phyloP scores from a whole-genome alignment of 768 basidiomycete species.

The Suillus alpinus region DNA sequence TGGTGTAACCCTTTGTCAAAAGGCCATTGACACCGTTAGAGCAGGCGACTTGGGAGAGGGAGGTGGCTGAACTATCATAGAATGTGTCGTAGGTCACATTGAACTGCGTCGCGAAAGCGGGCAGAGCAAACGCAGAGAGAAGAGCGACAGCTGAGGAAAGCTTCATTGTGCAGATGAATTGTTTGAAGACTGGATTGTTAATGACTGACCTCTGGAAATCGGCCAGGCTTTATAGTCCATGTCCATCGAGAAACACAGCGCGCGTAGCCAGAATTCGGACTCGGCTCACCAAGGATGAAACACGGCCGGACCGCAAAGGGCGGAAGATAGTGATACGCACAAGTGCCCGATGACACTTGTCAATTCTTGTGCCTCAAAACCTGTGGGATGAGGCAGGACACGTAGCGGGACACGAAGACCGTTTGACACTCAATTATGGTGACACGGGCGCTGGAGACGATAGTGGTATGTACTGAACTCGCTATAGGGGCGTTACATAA shows the following conservation, averaged over 20 bases:
- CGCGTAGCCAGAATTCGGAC: neutral
- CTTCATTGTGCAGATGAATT: constrained; percentile 33
- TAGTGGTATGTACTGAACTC: neutral
- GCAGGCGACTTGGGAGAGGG: constrained; percentile 33
- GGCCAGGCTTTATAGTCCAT: neutral
- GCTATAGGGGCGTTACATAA: neutral
- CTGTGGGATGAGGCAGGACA: neutral
- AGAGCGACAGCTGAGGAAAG: constrained; percentile 9
- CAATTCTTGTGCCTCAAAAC: neutral
- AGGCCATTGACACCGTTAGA: constrained; percentile 33
- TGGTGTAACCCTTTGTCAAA: constrained; percentile 27
- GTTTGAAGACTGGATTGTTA: neutral
- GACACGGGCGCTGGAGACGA: neutral
- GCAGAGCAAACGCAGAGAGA: constrained; percentile 17
- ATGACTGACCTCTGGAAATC: neutral
- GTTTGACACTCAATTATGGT: neutral
- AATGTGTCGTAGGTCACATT: constrained; percentile 31
- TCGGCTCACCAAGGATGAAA: neutral
- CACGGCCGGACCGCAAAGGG: neutral
- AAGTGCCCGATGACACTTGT: neutral
- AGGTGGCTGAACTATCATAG: constrained; percentile 28
- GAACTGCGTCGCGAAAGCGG: constrained; percentile 12
- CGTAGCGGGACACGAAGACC: neutral
- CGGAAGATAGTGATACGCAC: too few relatives aligned
- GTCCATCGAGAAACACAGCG: neutral